Evolutionary conservation across 1,284 basidiomycete species (phyloP), one percentile per base, ranked within the genome.

Genomic region (Puccinia coronata): DNA sequence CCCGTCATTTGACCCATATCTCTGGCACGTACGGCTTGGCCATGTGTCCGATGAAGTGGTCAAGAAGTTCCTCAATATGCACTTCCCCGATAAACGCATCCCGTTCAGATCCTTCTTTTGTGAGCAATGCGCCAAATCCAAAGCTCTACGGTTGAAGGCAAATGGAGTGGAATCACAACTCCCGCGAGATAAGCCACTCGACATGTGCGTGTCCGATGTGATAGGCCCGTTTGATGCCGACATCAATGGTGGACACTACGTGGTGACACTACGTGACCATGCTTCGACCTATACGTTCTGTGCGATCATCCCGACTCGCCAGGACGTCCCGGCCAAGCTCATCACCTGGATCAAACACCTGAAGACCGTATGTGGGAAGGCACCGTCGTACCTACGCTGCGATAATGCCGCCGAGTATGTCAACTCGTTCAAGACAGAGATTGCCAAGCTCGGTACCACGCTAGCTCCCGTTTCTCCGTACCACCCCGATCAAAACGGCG

Each of bases 401-500:
- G 39, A 69, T 28, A 69, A 49, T 47, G 65, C 65, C 14, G 2
- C 34, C 0, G 39, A 69, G 16, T 69, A 47, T 20, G 36, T 36
- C 20, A 47, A 47, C 8, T 12, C 9, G n/a, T 39, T 67, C 4
- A 25, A 16, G 18, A 16, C 16, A 2, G 20, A 47, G 3, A 20
- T 69, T 16, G 39, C 34, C 1, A 20, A 43, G 1, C 0, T 47
- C 8, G 65, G 65, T 0, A 43, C 43, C 1, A n/a, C 25, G 0
- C 43, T 69, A 11, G 65, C 65, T 0, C 65, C 65, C 0, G 28
- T 69, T 0, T 25, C 65, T 0, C 71, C 71, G 0, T 73, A 73
- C n/a, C 25, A 47, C 28, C 71, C 71, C 4, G 28, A 73, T 12
- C 71, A 73, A 25, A 73, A 73, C 36, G 71, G 71, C 0, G 71